Base-by-base conservation (phyloP, 805 yeast species). In the Ogataea zsoltii region DNA sequence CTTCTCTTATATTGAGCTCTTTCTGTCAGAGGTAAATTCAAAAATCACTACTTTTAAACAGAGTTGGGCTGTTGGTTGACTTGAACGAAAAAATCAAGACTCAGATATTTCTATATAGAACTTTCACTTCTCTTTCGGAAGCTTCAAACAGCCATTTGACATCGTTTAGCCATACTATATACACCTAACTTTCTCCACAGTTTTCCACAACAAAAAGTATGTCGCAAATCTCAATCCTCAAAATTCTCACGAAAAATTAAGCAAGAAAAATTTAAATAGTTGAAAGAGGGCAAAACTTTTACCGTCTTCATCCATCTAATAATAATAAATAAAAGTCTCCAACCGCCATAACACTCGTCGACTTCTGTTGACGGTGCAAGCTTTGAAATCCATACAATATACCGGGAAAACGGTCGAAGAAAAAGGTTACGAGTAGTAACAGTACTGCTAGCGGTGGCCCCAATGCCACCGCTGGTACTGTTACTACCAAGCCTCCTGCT, bases 371-470 rank as follows among this genome's bases (percentile, higher is more conserved):
- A 19, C 26, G 28, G 14, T 33, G 33, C 14, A 31, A 14, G 31
- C 16, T 18, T 18, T 19, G 31, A 21, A 30, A 21, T 25, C 21
- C 44, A 21, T 32, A 36, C 53, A 49, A 45, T 45, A 49, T 49
- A 38, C 48, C 53, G 26, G 43, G 41, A 14, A 45, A 46, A 42
- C 35, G 48, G 33, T 31, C 31, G 13, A 42, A 42, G 25, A 45
- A 41, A 28, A 45, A 40, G 45, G 26, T 32, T 17, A 37, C 44
- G 40, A 42, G 49, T 28, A 33, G 45, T 31, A 36, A 23, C 25
- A 9, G 25, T 21, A 9, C 9, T 9, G 25, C 9, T 9, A 21
- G 9, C 41, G 34, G 41, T n/a, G 34, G 43, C 28, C 14, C 36
- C 17, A 34, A 39, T 18, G 34, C 18, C 21, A 32, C 32, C 6